Base-by-base conservation (phyloP, 176 grass and related monocot genomes). In the Eleusine indica region DNA sequence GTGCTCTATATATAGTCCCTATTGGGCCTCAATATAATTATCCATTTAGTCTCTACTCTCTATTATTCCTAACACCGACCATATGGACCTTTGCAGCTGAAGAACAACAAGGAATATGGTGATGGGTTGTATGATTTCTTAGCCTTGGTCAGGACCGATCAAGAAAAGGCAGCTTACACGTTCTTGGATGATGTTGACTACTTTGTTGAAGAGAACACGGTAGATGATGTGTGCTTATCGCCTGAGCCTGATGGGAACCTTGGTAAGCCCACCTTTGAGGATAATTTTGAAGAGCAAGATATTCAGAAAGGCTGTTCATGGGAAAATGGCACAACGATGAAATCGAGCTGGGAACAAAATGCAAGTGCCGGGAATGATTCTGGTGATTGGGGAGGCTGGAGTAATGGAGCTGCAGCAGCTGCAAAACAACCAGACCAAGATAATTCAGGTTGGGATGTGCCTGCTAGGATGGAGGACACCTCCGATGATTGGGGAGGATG, bases 91-190 rank as follows among this genome's bases (percentile, higher is more conserved):
- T 88, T 79, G 40, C 86, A 99, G 96, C 76, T 96, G 71, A 86
- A 82, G 84, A 85, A 76, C 49, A 88, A 89, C 54, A 88, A 96
- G 81, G 82, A 91, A 6, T 90, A 76, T 62, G 93, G 94, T 76
- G 92, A 95, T 68, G 91, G 89, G 16, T 48, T 98, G 7, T 98
- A 98, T 16, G 96, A 98, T 66, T 95, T 95, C 86, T 85, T 98
- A 68, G 86, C 91, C 22, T 78, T 96, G 73, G 91, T 98, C 65
- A 89, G 89, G 64, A 93, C 85, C 0, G 84, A 80, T 70, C 83
- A 93, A 90, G 86, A 87, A 76, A 88, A 92, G 44, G 74, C 75
- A 54, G 82, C 63, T 22, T 77, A 80, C 74, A 77, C 78, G 71
- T 99, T 87, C 77, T 86, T 91, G 21, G 83, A 88, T 47, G 96